Conservation (phyloP, 345 rosid genomes). For the Viola odorata region DNA sequence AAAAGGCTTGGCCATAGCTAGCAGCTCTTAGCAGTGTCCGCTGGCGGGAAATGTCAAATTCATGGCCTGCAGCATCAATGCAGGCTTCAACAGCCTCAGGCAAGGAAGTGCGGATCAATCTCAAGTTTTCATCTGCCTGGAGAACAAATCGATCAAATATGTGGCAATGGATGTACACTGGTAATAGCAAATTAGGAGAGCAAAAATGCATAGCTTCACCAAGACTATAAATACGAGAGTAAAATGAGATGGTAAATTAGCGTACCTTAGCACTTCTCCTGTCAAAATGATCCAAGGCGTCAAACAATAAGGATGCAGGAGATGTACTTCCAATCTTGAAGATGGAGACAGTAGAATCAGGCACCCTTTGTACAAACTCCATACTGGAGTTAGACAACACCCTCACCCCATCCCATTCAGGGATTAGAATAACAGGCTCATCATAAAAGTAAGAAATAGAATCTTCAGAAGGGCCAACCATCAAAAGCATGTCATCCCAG, state of each 20-base stretch:
- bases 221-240: not conserved
- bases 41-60: constrained; percentile 77
- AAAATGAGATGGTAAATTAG: not conserved
- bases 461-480: constrained; percentile 92
- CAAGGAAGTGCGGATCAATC: constrained; percentile 77
- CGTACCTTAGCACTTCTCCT: constrained; percentile 86
- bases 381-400: constrained; percentile 74
- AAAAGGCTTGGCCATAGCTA: constrained; percentile 98
- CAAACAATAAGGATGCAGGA: constrained; percentile 83
- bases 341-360: constrained; percentile 88
- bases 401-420: constrained; percentile 98
- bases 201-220: no score
- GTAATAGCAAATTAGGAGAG: no score
- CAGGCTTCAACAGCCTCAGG: constrained; percentile 95
- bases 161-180: no score
- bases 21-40: constrained; percentile 85
- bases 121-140: constrained; percentile 97
- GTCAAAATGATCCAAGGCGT: constrained; percentile 98
- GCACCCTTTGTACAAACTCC: constrained; percentile 93
- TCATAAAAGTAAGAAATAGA: constrained; percentile 78
- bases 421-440: constrained; percentile 77
- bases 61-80: constrained; percentile 93
- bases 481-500: constrained; percentile 89
- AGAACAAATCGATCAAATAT: constrained; percentile 8
- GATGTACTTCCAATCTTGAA: constrained; percentile 96